Evolutionary conservation across 202 grass and related monocot species (phyloP), one percentile per base, ranked within the genome.

Genomic region (Dendrocalamus latiflorus): DNA sequence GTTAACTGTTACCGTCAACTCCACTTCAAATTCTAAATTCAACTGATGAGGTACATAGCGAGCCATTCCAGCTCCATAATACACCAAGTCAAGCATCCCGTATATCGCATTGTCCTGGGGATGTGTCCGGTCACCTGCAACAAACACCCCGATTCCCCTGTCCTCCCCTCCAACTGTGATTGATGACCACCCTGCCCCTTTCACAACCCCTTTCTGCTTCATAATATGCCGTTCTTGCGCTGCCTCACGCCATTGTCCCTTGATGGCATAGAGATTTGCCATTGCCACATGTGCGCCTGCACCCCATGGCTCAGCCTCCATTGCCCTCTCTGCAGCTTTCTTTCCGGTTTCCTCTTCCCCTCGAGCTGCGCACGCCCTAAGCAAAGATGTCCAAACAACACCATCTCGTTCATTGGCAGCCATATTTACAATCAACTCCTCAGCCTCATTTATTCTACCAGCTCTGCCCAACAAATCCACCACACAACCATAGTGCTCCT

Each of bases 401-500:
- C 87, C 81, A 68, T 92, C 88, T 54, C 63, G 69, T 66, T 84
- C 84, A 51, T 83, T 67, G 26, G 80, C 58, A 70, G 53, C 57
- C 56, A 94, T 92, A n/a, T 68, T 80, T 37, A 56, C 76, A 41
- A 96, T 86, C 54, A 96, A 71, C 68, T 87, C 75, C 30, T 92
- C 84, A 26, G 93, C 90, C 75, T 91, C 83, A n/a, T 89, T 61
- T 49, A 93, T 74, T 70, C 74, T 85, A 44, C 90, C 90, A 13
- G 81, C 90, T 70, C 81, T 82, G 38, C 87, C 74, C 44, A 92
- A 77, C 65, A 94, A 87, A 81, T 94, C 89, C 6, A 88, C 82
- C 37, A 92, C 43, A 62, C 87, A 94, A 11, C 87, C 92, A 54
- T 90, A 92, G 66, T 94, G 89, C 78, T 94, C 92, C 76, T 81